Base-by-base conservation (phyloP, 768 basidiomycete species). In the Mrakia hoshinonis region DNA sequence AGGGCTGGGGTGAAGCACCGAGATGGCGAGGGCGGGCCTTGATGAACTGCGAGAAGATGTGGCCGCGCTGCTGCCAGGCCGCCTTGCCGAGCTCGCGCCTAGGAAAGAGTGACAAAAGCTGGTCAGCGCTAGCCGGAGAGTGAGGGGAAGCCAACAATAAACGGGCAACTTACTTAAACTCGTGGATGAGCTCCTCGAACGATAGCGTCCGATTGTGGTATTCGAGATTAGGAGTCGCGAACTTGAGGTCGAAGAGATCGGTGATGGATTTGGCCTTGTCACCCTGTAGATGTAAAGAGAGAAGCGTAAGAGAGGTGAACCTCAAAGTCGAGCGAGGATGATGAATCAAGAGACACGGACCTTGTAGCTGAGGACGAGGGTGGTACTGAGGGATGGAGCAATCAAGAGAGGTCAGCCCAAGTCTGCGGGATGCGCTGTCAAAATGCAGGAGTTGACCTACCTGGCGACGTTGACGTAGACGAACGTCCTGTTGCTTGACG, bases 171-270 rank as follows among this genome's bases (percentile, higher is more conserved):
- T 76, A 70, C 68, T 79, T 78, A 47, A 81, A 73, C 38, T 78
- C 76, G 36, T 80, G 74, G 34, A 79, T 78, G 13, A 81, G 70
- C 34, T 80, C 79, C 48, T 77, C 75, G 47, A 77, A 79, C 1
- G 77, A 77, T 77, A 80, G 81, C 0, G 79, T 79, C 73, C 79
- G 78, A 73, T 78, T 76, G 29, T 71, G 64, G 31, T 90, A 92
- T 75, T 89, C 87, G 51, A 95, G 82, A 64, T 87, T 85, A 43
- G 90, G 87, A 5, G 91, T 92, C 73, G 85, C 85, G 77, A 93
- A 91, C 67, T 90, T 87, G 77, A 96, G 90, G 20, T 92, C 92
- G 67, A 89, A 89, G 73, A 81, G 70, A 69, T 83, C 79, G 2
- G 81, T 80, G 31, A 83, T 62, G 26, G 71, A 76, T 63, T 71